Conservation (phyloP, 352 stramenopile species). For the Plasmopara viticola region DNA sequence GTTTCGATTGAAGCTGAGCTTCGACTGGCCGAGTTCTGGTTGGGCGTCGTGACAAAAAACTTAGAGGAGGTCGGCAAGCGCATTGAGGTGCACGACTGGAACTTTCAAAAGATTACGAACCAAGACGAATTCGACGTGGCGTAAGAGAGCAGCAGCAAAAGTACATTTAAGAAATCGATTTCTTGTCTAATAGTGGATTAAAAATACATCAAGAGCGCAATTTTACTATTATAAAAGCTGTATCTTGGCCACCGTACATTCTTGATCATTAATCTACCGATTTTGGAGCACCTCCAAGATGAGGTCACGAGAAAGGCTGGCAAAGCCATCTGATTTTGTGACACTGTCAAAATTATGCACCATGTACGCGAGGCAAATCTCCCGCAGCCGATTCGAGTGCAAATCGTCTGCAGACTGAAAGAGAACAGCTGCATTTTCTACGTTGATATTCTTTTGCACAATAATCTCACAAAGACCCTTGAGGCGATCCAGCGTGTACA, state of each 20-base stretch:
- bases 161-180: conserved; percentile 15
- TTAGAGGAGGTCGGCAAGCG: conserved; percentile 67
- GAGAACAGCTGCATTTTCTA: conserved; percentile 81
- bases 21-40: conserved; percentile 59
- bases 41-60: conserved; percentile 49
- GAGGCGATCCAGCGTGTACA: conserved; percentile 93
- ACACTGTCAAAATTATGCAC: conserved; percentile 88
- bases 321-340: conserved; percentile 87
- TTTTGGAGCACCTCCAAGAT: conserved; percentile 88
- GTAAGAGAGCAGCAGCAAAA: conserved; percentile 7
- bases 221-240: conserved; percentile 15
- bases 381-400: conserved; percentile 70
- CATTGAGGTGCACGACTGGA: conserved; percentile 77
- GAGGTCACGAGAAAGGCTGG: conserved; percentile 74
- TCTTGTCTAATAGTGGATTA: conserved; percentile 2
- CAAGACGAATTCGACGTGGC: conserved; percentile 19
- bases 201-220: conserved; percentile 19
- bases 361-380: conserved; percentile 88
- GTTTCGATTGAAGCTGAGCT: conserved; percentile 47
- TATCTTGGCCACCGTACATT: conserved; percentile 8
- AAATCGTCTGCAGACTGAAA: conserved; percentile 85
- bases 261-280: conserved; percentile 38
- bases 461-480: conserved; percentile 89
- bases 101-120: conserved; percentile 55
- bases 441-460: conserved; percentile 84